These are phyloP conservation scores for Plasmopara halstedii DNA, from an alignment of 352 stramenopile species.

Conservation along the genomic window DNA sequence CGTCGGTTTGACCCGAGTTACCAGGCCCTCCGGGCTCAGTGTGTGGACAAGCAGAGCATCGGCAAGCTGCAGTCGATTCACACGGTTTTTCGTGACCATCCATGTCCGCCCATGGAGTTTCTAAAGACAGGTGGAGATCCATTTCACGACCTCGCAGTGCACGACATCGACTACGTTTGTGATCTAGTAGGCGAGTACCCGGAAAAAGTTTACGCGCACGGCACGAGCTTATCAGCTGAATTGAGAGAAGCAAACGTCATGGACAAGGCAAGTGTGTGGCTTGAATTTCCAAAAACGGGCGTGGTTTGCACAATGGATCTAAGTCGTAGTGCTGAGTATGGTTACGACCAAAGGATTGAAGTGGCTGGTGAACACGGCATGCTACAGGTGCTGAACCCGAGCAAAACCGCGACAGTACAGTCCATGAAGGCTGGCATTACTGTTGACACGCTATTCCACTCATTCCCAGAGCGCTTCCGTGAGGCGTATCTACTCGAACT, in stretches of 20 bases:
- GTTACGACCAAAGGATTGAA: slow-evolving; percentile 91
- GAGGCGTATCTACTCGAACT: slow-evolving; percentile 82
- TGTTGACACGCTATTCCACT: slow-evolving; percentile 58
- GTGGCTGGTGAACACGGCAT: slow-evolving; percentile 71
- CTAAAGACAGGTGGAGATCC: slow-evolving; percentile 82
- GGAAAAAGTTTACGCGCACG: slow-evolving; percentile 75
- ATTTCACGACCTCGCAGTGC: slow-evolving; percentile 86
- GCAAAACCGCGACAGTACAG: slow-evolving; percentile 49
- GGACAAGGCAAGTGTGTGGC: slow-evolving; percentile 79
- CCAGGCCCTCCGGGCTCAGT: slow-evolving; percentile 34
- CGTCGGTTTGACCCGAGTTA: slow-evolving; percentile 89
- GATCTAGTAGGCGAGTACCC: slow-evolving; percentile 68
- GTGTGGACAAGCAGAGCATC: slow-evolving; percentile 38
- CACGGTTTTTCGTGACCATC: slow-evolving; percentile 88
- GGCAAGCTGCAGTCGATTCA: slow-evolving; percentile 73
- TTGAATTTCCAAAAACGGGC: slow-evolving; percentile 54
- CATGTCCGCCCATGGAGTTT: slow-evolving; percentile 83
- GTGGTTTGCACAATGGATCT: slow-evolving; percentile 87
- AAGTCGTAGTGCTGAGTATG: slow-evolving; percentile 78
- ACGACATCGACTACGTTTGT: slow-evolving; percentile 91
- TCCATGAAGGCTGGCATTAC: slow-evolving; percentile 46
- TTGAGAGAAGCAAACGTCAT: slow-evolving; percentile 63
- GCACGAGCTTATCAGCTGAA: slow-evolving; percentile 64
- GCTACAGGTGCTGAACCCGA: slow-evolving; percentile 67
- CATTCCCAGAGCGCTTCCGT: slow-evolving; percentile 85